phyloP scores from a whole-genome alignment of 1,284 basidiomycete species.

The Cryptococcus sp. region DNA sequence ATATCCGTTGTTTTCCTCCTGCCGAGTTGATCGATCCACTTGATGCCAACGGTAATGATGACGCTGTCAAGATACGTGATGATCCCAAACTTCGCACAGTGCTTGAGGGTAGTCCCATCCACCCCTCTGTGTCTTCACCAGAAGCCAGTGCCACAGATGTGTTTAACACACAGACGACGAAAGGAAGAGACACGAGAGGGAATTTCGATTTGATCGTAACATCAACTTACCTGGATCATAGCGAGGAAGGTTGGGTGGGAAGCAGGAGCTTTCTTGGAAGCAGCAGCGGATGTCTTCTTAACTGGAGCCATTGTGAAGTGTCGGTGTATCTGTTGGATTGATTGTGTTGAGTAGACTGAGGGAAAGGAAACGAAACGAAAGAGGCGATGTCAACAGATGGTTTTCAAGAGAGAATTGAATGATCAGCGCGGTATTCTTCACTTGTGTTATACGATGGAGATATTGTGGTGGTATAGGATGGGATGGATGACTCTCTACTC shows the following conservation, averaged over 20 bases:
- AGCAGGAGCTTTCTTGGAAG: slow-evolving; percentile 33
- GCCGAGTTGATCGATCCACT: neutral
- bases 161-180: neutral
- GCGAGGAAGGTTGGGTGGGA: slow-evolving; percentile 48
- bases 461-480: too few relatives aligned
- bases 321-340: slow-evolving; percentile 5
- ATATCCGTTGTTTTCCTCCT: neutral
- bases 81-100: neutral
- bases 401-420: too few relatives aligned
- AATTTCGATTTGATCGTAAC: neutral
- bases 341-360: too few relatives aligned
- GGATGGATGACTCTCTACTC: too few relatives aligned
- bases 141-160: neutral
- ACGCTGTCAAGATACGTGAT: neutral
- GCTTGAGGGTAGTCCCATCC: too few relatives aligned
- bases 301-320: slow-evolving; percentile 35
- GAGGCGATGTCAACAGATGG: neutral
- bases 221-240: slow-evolving; percentile 49
- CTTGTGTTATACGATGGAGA: too few relatives aligned
- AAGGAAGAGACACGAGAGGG: neutral
- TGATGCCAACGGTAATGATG: neutral
- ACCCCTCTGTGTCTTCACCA: neutral
- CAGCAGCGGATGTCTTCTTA: slow-evolving; percentile 31
- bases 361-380: neutral
- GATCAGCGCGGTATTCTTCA: too few relatives aligned